Base-by-base conservation (phyloP, 768 basidiomycete species). In the Termitomyces bulborhizus region DNA sequence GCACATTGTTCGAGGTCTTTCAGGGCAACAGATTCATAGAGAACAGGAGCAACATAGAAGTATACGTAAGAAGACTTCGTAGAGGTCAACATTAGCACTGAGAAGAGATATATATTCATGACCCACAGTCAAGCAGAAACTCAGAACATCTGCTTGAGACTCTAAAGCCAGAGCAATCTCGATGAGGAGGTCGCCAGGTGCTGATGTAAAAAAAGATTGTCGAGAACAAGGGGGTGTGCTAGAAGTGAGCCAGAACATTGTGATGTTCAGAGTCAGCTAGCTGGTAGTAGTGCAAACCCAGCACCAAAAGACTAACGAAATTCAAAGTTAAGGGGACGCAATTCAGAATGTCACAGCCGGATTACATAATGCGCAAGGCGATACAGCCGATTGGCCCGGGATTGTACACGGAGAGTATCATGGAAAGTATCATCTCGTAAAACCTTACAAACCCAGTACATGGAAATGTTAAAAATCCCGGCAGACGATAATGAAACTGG, bases 141-240 rank as follows among this genome's bases (percentile, higher is more conserved):
- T 81, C 42, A 87, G 70, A 18, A 86, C 54, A 65, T 89, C 85
- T 3, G 72, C 63, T 44, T 75, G 77, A 34, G 71, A 75, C 37
- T 79, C 71, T 42, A 89, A 67, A 63, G 76, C 75, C 26, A 67
- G 66, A 0, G 85, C 80, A 48, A 90, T 78, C 65, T 89, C 86
- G 43, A 88, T 77, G 42, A 89, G 73, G 44, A 90, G 65, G 66
- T 90, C 88, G 32, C 74, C 75, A 0, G 87, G 88, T 7, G 67
- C 42, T n/a, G 55, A 42, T 13, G n/a, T 44, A 9, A 59, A 39
- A 3, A 24, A 34, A 16, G 56, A 57, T 50, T 41, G 41, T 27
- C 51, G 29, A 15, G 34, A 46, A 45, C 32, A 24, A 27, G 44
- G 41, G 26, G 49, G 15, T 24, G 56, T 9, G 7, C 27, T 47